phyloP scores from a whole-genome alignment of 805 yeast genomes.

The Trichomonascus vanleenenianus region DNA sequence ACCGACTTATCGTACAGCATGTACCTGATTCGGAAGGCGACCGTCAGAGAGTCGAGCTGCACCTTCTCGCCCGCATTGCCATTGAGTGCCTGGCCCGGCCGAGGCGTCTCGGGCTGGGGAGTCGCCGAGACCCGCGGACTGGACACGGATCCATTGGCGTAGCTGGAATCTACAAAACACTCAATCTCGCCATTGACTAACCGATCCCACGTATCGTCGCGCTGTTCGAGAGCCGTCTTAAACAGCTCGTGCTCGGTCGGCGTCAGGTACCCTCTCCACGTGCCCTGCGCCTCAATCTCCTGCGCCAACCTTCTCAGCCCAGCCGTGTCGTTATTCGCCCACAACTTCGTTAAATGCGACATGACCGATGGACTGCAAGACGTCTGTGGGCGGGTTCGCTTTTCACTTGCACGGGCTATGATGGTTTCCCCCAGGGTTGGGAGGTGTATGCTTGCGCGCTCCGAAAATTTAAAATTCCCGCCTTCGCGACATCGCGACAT shows the following conservation, averaged over 20 bases:
- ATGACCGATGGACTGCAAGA: no score
- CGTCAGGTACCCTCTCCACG: slow-evolving; percentile 31
- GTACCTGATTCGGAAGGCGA: slow-evolving; percentile 33
- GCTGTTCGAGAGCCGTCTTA: slow-evolving; percentile 24
- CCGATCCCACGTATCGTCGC: slow-evolving; percentile 27
- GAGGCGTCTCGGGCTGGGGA: slow-evolving; percentile 3
- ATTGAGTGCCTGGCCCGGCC: not conserved
- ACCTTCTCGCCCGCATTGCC: not conserved
- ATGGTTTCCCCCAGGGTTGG: not conserved
- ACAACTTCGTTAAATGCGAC: slow-evolving; percentile 10
- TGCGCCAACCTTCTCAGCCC: slow-evolving; percentile 18
- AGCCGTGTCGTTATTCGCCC: slow-evolving; percentile 14
- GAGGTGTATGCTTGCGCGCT: no score
- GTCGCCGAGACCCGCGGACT: slow-evolving; percentile 2
- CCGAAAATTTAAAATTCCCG: no score
- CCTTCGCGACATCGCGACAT: no score
- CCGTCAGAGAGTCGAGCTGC: slow-evolving; percentile 26
- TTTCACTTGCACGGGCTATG: not conserved
- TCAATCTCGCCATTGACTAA: slow-evolving; percentile 26
- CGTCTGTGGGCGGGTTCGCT: not conserved
- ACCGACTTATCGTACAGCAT: slow-evolving; percentile 33
- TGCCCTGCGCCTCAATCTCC: slow-evolving; percentile 22
- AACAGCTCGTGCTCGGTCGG: slow-evolving; percentile 32
- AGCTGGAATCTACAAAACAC: slow-evolving; percentile 12
- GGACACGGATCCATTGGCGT: not conserved